Percentiles rank a stretch among this genome's conserved stretches.
phyloP scores from a whole-genome alignment of 805 yeast genomes.

The Yamadazyma sp. region DNA sequence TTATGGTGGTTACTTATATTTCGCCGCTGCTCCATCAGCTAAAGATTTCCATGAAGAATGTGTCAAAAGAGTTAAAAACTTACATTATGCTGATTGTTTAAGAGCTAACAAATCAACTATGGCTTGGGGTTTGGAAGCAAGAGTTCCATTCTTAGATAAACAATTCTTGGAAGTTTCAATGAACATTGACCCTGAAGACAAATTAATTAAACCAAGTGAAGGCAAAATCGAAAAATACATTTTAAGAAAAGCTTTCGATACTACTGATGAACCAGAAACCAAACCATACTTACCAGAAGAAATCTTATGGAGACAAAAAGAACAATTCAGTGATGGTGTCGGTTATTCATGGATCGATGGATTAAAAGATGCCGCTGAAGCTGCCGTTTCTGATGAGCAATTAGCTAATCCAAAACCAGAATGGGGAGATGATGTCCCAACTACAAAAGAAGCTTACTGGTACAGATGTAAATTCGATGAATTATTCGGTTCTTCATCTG shows the following conservation, averaged over 20 bases:
- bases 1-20: conserved; percentile 97
- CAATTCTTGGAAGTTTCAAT: conserved; percentile 86
- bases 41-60: conserved; percentile 93
- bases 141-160: conserved; percentile 98
- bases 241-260: conserved; percentile 96
- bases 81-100: conserved; percentile 94
- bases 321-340: conserved; percentile 98
- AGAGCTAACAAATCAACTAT: conserved; percentile 99
- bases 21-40: conserved; percentile 93
- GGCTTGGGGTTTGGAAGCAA: conserved; percentile 99
- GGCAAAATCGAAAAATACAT: conserved; percentile 93
- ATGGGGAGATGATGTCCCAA: conserved; percentile 95
- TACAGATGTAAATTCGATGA: conserved; percentile 96
- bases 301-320: conserved; percentile 99
- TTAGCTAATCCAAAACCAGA: conserved; percentile 87
- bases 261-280: conserved; percentile 71
- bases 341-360: conserved; percentile 99
- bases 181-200: conserved; percentile 93
- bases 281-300: conserved; percentile 93
- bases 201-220: conserved; percentile 67
- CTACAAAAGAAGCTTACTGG: conserved; percentile 99
- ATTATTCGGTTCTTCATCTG: conserved; percentile 69
- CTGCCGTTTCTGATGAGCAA: conserved; percentile 82
- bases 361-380: conserved; percentile 92
- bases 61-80: conserved; percentile 94